phyloP scores from a whole-genome alignment of 1,284 basidiomycete species.

The Schizopora paradoxa region DNA sequence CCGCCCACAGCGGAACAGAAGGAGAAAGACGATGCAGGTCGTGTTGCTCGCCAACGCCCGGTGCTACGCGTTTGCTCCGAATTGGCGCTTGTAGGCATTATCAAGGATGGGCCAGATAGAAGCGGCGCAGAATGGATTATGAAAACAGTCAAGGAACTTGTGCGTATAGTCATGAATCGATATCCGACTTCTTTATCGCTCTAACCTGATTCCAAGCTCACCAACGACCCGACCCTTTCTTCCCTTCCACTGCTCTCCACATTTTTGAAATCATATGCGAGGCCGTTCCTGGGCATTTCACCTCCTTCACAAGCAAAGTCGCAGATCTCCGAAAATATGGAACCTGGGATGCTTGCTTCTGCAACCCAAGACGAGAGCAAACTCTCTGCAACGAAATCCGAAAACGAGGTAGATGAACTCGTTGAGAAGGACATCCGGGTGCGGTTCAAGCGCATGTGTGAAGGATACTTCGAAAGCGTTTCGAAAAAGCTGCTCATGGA shows the following conservation, averaged over 20 bases:
- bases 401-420: constrained; percentile 59
- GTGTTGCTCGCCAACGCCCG: constrained; percentile 80
- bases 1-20: constrained; percentile 70
- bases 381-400: constrained; percentile 36
- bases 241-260: constrained; percentile 81
- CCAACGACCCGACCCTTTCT: constrained; percentile 79
- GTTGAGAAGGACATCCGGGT: constrained; percentile 81
- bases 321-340: constrained; percentile 48
- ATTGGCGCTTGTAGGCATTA: constrained; percentile 81
- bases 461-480: constrained; percentile 89
- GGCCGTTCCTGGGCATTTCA: constrained; percentile 72
- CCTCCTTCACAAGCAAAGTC: constrained; percentile 45
- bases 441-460: constrained; percentile 89
- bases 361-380: constrained; percentile 36
- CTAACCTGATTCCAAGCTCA: constrained; percentile 50
- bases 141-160: constrained; percentile 77
- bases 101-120: constrained; percentile 57
- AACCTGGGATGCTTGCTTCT: constrained; percentile 48
- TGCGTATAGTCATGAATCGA: constrained; percentile 34
- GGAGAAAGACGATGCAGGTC: constrained; percentile 87
- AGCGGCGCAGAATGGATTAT: constrained; percentile 86
- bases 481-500: constrained; percentile 89
- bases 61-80: constrained; percentile 86
- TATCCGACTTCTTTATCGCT: constrained; percentile 4
- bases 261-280: constrained; percentile 80